Evolutionary conservation across 352 stramenopile species (phyloP), one percentile per base, ranked within the genome.

Genomic region (Phytophthora fragariaefolia): DNA sequence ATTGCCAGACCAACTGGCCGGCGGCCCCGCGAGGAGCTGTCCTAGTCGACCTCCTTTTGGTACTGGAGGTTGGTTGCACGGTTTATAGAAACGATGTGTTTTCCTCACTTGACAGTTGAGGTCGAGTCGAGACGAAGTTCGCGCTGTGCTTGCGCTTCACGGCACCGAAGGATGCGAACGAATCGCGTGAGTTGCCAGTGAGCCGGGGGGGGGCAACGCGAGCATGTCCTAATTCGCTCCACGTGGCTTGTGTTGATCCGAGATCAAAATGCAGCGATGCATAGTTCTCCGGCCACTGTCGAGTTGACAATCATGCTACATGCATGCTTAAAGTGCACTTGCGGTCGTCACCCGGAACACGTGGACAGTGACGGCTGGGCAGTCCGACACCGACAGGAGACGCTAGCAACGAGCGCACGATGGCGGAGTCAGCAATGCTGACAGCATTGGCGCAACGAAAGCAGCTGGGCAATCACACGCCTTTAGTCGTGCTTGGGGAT

Each of bases 401-500:
- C 24, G 54, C 49, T 30, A 18, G 13, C 23, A 26, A 26, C 48
- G 46, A 64, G 12, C 13, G 12, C 22, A 46, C 36, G n/a, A 40
- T 51, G 17, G n/a, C 7, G 28, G 17, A 45, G 50, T 60, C 43
- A 55, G 28, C 40, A 67, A 40, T n/a, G n/a, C n/a, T n/a, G n/a
- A n/a, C n/a, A n/a, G n/a, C n/a, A n/a, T 67, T 63, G 51, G 51
- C 51, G 6, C 15, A 48, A 28, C 3, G 12, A 54, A 62, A 67
- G 42, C 27, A 43, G 32, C 50, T 54, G 36, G 24, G 24, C 18
- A 38, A 36, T 61, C 58, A 48, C 49, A 28, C 42, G 38, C 6
- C 38, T 60, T 66, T 66, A 62, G 46, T 61, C 28, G 55, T 9
- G 24, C 17, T 56, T 30, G 45, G 9, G 2, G 13, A 26, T 53